Evolutionary conservation across 2,329 filamentous ascomycete genomes (phyloP).

Genomic region (Exophiala sideris): DNA sequence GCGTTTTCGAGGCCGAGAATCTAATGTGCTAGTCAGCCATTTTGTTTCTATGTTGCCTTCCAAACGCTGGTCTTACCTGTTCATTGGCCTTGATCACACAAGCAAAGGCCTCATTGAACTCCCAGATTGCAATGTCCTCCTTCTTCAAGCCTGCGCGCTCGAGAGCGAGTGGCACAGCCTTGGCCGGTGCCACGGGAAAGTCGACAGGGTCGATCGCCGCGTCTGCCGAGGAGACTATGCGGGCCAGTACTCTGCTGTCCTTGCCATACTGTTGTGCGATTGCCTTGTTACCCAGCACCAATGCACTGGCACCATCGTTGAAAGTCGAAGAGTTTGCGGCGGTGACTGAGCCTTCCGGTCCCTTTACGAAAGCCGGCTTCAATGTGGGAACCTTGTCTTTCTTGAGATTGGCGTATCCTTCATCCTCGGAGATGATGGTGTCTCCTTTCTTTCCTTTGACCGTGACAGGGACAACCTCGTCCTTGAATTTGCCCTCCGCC

Average conservation of each 20-base stretch:
- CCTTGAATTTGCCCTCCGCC: constrained; percentile 75
- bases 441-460: constrained; percentile 83
- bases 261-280: constrained; percentile 76
- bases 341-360: constrained; percentile 85
- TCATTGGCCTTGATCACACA: constrained; percentile 92
- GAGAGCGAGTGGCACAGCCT: constrained; percentile 86
- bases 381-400: constrained; percentile 79
- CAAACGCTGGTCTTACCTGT: constrained; percentile 55
- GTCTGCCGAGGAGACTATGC: constrained; percentile 81
- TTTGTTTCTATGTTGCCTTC: neutral
- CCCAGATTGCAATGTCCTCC: constrained; percentile 90
- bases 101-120: constrained; percentile 98
- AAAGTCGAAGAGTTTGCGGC: constrained; percentile 92
- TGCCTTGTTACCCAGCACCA: constrained; percentile 78
- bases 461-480: constrained; percentile 86
- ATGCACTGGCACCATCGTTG: constrained; percentile 88
- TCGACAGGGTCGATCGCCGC: constrained; percentile 88
- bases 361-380: constrained; percentile 85
- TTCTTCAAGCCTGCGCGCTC: constrained; percentile 85
- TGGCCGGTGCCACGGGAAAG: constrained; percentile 88
- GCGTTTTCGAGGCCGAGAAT: constrained; percentile 77
- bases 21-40: constrained; percentile 33
- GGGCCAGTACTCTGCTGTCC: constrained; percentile 77
- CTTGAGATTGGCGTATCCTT: constrained; percentile 84
- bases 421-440: constrained; percentile 73